Conservation (phyloP, 2,329 filamentous ascomycete genomes). For the Lasiodiplodia theobromae region DNA sequence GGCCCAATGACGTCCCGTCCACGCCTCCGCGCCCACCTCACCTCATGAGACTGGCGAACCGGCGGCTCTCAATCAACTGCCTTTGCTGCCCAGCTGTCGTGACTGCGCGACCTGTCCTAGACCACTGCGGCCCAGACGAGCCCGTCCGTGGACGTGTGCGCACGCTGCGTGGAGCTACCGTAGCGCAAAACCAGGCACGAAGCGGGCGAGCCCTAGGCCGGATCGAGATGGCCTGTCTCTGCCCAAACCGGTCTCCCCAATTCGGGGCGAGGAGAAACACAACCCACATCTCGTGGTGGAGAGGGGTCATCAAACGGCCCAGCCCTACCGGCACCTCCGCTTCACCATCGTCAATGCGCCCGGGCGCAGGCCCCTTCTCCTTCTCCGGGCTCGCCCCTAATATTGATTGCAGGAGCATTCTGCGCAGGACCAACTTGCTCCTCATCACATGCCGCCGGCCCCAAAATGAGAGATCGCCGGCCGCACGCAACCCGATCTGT, state of each 20-base stretch:
- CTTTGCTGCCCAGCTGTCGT: background rate
- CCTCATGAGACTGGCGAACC: background rate
- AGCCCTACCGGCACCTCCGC: slow-evolving; percentile 19
- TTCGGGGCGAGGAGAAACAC: background rate
- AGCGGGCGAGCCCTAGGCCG: background rate
- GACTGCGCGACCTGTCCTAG: no score
- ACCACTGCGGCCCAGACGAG: no score
- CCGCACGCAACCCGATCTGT: background rate
- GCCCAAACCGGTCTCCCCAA: background rate
- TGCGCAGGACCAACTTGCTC: background rate
- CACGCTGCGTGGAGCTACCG: slow-evolving; percentile 6
- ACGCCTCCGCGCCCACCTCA: slow-evolving; percentile 5
- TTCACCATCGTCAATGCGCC: background rate
- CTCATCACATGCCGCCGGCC: slow-evolving; percentile 4
- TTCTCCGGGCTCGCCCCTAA: slow-evolving; percentile 2
- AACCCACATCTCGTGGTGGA: background rate
- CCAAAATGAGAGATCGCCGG: background rate
- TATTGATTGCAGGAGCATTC: slow-evolving; percentile 19
- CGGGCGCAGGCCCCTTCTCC: background rate
- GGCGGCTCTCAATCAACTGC: background rate
- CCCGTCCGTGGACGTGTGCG: background rate
- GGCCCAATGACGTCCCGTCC: slow-evolving; percentile 25
- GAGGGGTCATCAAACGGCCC: slow-evolving; percentile 9
- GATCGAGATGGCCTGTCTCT: background rate
- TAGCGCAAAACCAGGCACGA: background rate